These are phyloP conservation scores for Paspalum vaginatum DNA, from an alignment of 176 grass and related monocot genomes.

Conservation along the genomic window DNA sequence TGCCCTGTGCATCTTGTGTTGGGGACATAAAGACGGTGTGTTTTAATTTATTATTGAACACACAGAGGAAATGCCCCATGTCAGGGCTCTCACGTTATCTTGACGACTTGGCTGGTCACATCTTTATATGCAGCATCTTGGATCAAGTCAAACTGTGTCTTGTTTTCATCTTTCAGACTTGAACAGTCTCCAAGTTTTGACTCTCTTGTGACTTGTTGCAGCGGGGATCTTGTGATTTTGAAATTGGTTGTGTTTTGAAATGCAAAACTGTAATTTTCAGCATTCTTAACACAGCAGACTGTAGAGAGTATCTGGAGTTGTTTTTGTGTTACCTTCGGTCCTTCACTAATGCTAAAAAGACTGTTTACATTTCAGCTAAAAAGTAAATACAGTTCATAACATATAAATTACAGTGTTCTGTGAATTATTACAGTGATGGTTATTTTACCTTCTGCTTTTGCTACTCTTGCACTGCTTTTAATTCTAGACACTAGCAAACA, in stretches of 20 bases:
- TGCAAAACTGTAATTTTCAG: not conserved
- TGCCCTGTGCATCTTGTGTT: constrained; percentile 4
- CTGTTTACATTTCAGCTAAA: not conserved
- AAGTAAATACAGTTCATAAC: not conserved
- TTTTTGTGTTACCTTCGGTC: not conserved
- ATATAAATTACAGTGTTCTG: not conserved
- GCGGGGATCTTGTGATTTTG: not conserved
- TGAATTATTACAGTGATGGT: not conserved
- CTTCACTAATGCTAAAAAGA: not conserved
- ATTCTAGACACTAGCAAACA: constrained; percentile 41
- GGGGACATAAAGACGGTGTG: constrained; percentile 16
- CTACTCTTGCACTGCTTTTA: not conserved
- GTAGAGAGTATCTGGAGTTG: not conserved
- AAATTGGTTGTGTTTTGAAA: not conserved
- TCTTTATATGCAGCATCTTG: constrained; percentile 41
- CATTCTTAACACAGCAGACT: not conserved
- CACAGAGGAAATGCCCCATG: not conserved
- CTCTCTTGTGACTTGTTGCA: constrained; percentile 7
- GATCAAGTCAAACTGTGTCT: not conserved
- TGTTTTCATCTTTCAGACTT: constrained; percentile 4
- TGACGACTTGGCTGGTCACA: not conserved
- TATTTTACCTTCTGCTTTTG: not conserved
- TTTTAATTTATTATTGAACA: constrained; percentile 9
- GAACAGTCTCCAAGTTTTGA: constrained; percentile 20
- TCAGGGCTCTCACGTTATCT: constrained; percentile 7